A percentile compares a stretch with the other conserved stretches of the same genome.
These are phyloP conservation scores for Leccinellum rugosiceps DNA, from an alignment of 768 basidiomycete genomes.

Conservation along the genomic window DNA sequence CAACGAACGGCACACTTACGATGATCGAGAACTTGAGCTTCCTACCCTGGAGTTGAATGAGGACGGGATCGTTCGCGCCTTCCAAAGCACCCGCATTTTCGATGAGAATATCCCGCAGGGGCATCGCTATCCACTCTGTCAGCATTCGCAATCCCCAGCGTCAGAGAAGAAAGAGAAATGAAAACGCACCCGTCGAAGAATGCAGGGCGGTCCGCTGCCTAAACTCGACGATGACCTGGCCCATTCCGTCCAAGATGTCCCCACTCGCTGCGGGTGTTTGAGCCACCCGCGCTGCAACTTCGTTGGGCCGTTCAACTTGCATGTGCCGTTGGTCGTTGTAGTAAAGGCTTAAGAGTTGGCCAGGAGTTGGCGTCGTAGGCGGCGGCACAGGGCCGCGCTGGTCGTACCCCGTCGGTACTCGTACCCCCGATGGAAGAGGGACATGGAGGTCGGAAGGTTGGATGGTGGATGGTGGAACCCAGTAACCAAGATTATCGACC, in stretches of 20 bases:
- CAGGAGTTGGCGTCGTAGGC: not conserved
- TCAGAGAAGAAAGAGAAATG: not conserved
- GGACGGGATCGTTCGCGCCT: not conserved
- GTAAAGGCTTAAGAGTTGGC: not conserved
- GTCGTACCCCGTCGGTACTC: not conserved
- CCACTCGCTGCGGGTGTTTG: not conserved
- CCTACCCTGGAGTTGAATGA: not conserved
- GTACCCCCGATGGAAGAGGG: not conserved
- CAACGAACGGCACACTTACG: not conserved
- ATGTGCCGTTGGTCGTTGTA: not conserved
- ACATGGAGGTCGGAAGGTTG: not conserved
- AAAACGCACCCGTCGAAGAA: constrained; percentile 4
- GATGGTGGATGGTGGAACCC: constrained; percentile 4
- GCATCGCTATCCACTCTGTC: not conserved
- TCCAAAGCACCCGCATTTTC: not conserved
- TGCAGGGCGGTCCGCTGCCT: not conserved
- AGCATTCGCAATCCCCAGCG: not conserved
- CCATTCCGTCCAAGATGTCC: no score
- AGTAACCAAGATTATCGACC: not conserved
- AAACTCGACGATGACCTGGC: constrained; percentile 2
- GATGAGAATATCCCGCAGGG: not conserved
- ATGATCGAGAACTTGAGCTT: not conserved
- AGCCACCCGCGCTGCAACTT: not conserved
- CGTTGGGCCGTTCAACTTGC: not conserved
- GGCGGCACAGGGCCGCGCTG: not conserved